A percentile compares a stretch with the other conserved stretches of the same genome.
These are phyloP conservation scores for Thuja plicata DNA, from an alignment of 83 land plant species.

Conservation along the genomic window DNA sequence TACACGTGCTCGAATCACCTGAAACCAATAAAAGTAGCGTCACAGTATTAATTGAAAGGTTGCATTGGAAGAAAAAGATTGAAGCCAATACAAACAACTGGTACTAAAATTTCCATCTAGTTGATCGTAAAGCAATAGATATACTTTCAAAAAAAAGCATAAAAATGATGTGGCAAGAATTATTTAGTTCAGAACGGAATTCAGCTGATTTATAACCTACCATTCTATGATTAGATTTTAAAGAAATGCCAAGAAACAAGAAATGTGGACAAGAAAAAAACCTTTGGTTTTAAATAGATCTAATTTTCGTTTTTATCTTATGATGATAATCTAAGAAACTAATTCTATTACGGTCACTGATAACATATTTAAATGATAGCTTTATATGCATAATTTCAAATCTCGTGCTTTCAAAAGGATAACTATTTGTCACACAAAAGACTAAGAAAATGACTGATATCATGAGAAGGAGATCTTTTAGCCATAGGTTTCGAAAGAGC, in stretches of 20 bases:
- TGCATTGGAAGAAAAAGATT: background rate
- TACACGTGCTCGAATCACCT: constrained; percentile 15
- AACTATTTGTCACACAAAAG: background rate
- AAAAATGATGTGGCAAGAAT: background rate
- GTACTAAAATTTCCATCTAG: background rate
- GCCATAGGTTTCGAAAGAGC: background rate
- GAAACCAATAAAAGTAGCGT: background rate
- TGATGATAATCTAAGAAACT: background rate
- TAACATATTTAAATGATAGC: background rate
- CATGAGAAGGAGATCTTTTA: background rate
- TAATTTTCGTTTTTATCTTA: background rate
- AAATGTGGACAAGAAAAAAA: background rate
- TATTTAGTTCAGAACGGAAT: background rate
- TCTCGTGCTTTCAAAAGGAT: background rate
- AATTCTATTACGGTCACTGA: background rate
- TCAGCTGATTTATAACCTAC: background rate
- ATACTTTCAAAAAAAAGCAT: background rate
- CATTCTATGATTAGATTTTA: background rate
- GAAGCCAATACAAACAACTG: background rate
- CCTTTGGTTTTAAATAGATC: background rate
- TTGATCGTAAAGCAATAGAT: background rate
- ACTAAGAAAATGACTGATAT: background rate
- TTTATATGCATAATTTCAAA: background rate
- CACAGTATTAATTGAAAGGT: background rate
- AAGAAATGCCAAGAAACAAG: background rate